Conservation (phyloP, 108 stramenopile species). For the Epithemia pelagica region DNA sequence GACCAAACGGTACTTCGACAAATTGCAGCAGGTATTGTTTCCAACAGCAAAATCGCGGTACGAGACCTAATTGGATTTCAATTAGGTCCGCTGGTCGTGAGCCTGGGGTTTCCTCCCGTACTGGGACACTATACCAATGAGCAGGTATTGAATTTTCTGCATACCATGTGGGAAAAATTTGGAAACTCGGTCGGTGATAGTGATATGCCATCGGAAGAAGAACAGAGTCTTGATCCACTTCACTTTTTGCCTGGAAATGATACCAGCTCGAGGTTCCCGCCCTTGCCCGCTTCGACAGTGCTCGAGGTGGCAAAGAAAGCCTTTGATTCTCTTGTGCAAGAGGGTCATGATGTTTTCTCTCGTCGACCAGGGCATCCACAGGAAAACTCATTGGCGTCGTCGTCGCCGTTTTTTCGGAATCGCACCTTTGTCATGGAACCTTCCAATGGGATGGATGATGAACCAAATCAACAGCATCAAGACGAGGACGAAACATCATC, state of each 20-base stretch:
- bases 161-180: conserved; percentile 67
- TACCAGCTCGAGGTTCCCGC: conserved; percentile 27
- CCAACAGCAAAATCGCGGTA: conserved; percentile 55
- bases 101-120: conserved; percentile 68
- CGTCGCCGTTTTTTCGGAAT: neutral
- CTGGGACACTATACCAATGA: conserved; percentile 81
- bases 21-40: conserved; percentile 77
- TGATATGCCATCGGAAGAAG: neutral
- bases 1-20: conserved; percentile 68
- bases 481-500: neutral
- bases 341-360: conserved; percentile 59
- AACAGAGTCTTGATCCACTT: conserved; percentile 31
- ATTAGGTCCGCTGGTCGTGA: conserved; percentile 59
- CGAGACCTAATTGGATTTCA: conserved; percentile 65
- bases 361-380: conserved; percentile 25
- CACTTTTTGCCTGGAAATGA: conserved; percentile 21
- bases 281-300: conserved; percentile 64
- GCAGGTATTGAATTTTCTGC: conserved; percentile 79
- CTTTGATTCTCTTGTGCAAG: conserved; percentile 54
- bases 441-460: neutral
- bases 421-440: neutral
- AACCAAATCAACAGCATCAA: too few species aligned
- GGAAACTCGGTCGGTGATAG: neutral
- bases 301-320: conserved; percentile 70
- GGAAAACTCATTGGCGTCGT: conserved; percentile 54